Evolutionary conservation across 2,329 filamentous ascomycete genomes (phyloP).

Genomic region (Stenocarpella maydis): DNA sequence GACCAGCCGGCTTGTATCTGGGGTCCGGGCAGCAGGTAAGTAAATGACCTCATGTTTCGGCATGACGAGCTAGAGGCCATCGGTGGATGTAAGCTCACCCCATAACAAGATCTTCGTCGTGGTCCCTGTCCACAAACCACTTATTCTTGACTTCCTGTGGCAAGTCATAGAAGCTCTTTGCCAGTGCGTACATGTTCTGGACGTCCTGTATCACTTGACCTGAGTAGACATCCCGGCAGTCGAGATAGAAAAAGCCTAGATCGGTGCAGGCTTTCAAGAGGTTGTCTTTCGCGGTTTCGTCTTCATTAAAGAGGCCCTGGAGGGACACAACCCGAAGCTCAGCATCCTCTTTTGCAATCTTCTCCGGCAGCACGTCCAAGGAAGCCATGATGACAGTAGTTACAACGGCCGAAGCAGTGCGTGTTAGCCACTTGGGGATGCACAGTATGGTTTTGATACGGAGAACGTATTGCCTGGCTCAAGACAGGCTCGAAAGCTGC

Average conservation of each 20-base stretch:
- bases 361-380: neutral
- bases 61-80: rapidly evolving
- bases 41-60: neutral
- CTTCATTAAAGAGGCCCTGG: conserved; percentile 4
- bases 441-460: no score
- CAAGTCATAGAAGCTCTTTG: neutral
- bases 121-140: conserved; percentile 10
- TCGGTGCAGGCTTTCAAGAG: conserved; percentile 16
- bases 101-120: conserved; percentile 10
- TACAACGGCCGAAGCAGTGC: neutral
- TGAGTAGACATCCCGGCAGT: neutral
- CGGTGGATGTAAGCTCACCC: neutral
- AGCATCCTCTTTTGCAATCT: conserved; percentile 2
- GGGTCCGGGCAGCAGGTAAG: neutral
- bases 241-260: conserved; percentile 16
- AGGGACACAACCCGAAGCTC: neutral
- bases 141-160: neutral
- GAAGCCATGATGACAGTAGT: neutral
- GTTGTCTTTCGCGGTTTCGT: neutral
- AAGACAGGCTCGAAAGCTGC: rapidly evolving
- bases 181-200: conserved; percentile 3
- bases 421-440: no score
- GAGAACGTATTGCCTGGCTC: neutral
- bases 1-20: conserved; percentile 12
- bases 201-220: neutral